Conservation (phyloP, 129 eudicot species). For the Arctium lappa region DNA sequence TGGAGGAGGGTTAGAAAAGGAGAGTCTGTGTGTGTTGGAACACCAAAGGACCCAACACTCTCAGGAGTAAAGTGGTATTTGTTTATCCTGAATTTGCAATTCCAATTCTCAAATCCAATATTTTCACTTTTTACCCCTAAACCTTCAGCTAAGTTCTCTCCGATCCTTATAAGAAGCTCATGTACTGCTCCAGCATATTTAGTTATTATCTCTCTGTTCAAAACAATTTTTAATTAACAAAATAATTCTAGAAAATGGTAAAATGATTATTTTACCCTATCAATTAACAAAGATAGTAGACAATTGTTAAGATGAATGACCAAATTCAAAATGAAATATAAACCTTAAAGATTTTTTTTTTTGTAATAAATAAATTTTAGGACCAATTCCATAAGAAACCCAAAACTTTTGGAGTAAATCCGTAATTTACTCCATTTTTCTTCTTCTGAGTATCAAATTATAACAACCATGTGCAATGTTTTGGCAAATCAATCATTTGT, state of each 20-base stretch:
- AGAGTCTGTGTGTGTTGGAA: conserved; percentile 59
- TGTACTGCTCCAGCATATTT: conserved; percentile 52
- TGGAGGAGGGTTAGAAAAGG: conserved; percentile 65
- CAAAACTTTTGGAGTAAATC: no score
- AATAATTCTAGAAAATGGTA: neutral
- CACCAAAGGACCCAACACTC: conserved; percentile 9
- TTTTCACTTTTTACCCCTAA: neutral
- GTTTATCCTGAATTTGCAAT: conserved; percentile 64
- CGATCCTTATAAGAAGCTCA: conserved; percentile 27
- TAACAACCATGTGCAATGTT: no score
- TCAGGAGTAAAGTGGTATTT: conserved; percentile 40
- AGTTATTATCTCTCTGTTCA: conserved; percentile 16
- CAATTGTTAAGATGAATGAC: no score
- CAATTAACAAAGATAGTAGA: no score
- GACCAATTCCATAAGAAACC: no score
- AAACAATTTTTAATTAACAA: neutral
- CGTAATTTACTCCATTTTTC: no score
- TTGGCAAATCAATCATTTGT: neutral
- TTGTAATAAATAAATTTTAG: no score
- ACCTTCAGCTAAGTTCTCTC: neutral
- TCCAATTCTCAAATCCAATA: conserved; percentile 42
- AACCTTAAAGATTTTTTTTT: no score
- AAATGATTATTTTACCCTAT: no score
- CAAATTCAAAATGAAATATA: no score
- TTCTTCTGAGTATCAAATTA: no score